Conservation (phyloP, 1,284 basidiomycete species). For the Filobasidium uniguttulatum region DNA sequence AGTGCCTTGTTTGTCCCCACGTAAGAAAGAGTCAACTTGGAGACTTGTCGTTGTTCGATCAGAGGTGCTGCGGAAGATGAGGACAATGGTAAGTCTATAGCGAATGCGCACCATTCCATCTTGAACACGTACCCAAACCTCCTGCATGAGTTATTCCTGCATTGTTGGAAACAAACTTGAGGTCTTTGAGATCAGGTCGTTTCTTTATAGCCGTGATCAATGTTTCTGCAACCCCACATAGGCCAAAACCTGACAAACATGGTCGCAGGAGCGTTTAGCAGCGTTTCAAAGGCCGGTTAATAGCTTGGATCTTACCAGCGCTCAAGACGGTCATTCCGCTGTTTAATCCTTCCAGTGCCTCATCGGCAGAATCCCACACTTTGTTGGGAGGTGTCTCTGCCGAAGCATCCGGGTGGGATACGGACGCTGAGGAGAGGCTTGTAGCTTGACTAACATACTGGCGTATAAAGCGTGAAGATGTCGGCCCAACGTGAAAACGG, state of each 20-base stretch:
- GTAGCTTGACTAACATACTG: too few relatives aligned
- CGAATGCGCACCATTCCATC: neutral
- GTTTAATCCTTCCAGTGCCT: slow-evolving; percentile 68
- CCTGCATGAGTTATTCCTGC: slow-evolving; percentile 57
- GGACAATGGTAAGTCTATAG: neutral
- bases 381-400: too few relatives aligned
- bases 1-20: slow-evolving; percentile 50
- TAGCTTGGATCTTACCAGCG: slow-evolving; percentile 49
- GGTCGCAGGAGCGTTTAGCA: neutral
- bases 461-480: too few relatives aligned
- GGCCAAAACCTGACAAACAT: slow-evolving; percentile 26
- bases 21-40: slow-evolving; percentile 76
- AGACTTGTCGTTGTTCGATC: slow-evolving; percentile 59
- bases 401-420: too few relatives aligned
- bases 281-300: neutral
- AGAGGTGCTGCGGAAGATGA: slow-evolving; percentile 53
- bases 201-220: slow-evolving; percentile 65
- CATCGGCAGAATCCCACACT: slow-evolving; percentile 62
- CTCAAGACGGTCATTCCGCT: slow-evolving; percentile 63
- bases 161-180: slow-evolving; percentile 84
- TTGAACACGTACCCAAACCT: slow-evolving; percentile 53
- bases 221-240: slow-evolving; percentile 49
- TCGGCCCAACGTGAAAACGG: too few relatives aligned
- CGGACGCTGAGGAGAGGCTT: too few relatives aligned
- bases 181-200: slow-evolving; percentile 52